Percentiles rank a stretch among this genome's conserved stretches.
Evolutionary conservation across 2,329 filamentous ascomycete genomes (phyloP).

Genomic region (Colletotrichum spaethianum): DNA sequence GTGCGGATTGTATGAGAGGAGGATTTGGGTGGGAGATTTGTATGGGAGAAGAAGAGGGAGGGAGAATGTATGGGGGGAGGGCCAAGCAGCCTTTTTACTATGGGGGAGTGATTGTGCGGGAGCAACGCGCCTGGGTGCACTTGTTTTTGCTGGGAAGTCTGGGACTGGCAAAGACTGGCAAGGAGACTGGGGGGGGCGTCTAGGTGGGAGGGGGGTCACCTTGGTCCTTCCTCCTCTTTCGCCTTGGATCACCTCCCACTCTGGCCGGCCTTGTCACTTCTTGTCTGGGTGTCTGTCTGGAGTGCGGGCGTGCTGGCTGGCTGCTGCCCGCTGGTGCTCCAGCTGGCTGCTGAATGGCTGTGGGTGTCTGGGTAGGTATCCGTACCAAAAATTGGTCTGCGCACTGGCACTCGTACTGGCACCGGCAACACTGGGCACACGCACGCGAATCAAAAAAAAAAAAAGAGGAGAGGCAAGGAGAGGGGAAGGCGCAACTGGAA

Average conservation of each 20-base stretch:
- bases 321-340: conserved; percentile 13
- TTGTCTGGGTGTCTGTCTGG: conserved; percentile 6
- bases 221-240: conserved; percentile 23
- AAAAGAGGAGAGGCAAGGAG: conserved; percentile 26
- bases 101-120: conserved; percentile 73
- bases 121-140: conserved; percentile 52
- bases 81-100: conserved; percentile 75
- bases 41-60: conserved; percentile 73
- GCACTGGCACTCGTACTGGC: conserved; percentile 32
- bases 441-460: background rate
- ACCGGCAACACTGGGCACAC: conserved; percentile 22
- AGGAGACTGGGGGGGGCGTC: conserved; percentile 45
- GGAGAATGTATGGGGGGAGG: conserved; percentile 69
- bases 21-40: conserved; percentile 70
- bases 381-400: conserved; percentile 29
- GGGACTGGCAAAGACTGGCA: conserved; percentile 41
- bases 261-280: conserved; percentile 13
- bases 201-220: conserved; percentile 10
- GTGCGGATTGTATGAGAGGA: conserved; percentile 65
- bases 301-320: conserved; percentile 8
- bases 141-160: conserved; percentile 46
- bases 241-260: conserved; percentile 16
- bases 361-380: conserved; percentile 24
- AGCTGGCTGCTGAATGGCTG: conserved; percentile 37
- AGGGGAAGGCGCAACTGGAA: conserved; percentile 28